Evolutionary conservation across 352 stramenopile species (phyloP), one percentile per base, ranked within the genome.

Genomic region (Phytophthora macrochlamydospora): DNA sequence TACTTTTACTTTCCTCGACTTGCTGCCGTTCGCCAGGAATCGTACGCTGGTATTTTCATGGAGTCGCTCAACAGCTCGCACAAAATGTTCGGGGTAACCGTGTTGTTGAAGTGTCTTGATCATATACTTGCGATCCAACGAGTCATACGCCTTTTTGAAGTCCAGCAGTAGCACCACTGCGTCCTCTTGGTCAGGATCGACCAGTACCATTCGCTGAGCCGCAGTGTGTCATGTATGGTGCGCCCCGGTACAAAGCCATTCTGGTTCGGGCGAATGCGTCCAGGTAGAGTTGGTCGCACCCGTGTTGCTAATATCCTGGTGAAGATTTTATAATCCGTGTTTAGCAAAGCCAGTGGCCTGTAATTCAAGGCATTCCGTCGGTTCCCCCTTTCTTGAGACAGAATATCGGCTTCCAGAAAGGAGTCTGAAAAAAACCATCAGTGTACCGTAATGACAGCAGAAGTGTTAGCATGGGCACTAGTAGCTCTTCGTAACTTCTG

Each of bases 101-200:
- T 51, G 33, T 6, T 28, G 4, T 4, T 5, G 9, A 2, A 65
- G 30, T 14, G 14, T 28, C 7, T 28, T 2, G 2, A 53, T n/a
- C 14, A 65, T 2, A 14, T 38, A 52, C 0, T 42, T 1, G 2
- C 40, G 28, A 12, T 51, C 30, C 0, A 67, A 12, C 1, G 59
- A 67, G 52, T 67, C 59, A 30, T 61, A 60, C 2, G 44, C 51
- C 5, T 67, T 60, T 3, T 24, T 11, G 28, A 67, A 59, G 35
- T 61, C 51, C 1, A 67, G 35, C 13, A 56, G 11, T 30, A 56
- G n/a, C 3, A 18, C 49, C 24, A 50, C 43, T 5, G 43, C 43
- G 18, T 24, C 43, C 7, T 5, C 7, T 29, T 29, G 43, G 18
- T 7, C 8, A 13, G 2, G 6, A 32, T 42, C 49, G 14, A 29